phyloP scores from a whole-genome alignment of 768 basidiomycete species.

The Boletus edulis region DNA sequence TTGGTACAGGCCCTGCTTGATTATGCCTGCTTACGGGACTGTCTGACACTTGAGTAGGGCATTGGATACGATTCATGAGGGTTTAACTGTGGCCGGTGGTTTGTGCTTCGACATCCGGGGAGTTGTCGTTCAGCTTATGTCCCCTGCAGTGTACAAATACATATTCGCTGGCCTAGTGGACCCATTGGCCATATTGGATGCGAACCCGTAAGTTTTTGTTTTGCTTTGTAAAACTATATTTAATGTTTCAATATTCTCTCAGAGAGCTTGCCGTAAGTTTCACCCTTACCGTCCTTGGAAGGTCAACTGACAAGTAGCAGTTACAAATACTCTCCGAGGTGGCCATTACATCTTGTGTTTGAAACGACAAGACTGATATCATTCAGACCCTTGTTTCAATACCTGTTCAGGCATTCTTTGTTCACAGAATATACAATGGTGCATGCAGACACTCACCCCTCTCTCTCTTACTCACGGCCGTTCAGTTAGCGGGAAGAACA shows the following conservation, averaged over 20 bases:
- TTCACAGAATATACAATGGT: slow-evolving; percentile 9
- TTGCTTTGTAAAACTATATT: no score
- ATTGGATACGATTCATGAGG: no score
- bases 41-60: no score
- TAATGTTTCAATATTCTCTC: not conserved
- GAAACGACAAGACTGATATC: not conserved
- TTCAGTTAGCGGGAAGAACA: slow-evolving; percentile 7
- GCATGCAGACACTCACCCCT: not conserved
- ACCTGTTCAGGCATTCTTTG: slow-evolving; percentile 1
- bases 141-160: slow-evolving; percentile 1
- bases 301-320: not conserved
- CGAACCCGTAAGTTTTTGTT: not conserved
- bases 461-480: not conserved
- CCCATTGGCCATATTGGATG: not conserved
- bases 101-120: no score
- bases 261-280: slow-evolving; percentile 10
- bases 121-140: not conserved
- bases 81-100: no score
- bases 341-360: not conserved
- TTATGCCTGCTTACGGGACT: no score
- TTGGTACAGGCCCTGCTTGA: no score
- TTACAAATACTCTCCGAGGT: not conserved
- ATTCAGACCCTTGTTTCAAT: not conserved
- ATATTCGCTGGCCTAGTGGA: not conserved
- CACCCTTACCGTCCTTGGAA: not conserved